Evolutionary conservation across 2,329 filamentous ascomycete genomes (phyloP).

Genomic region (Phaeosphaeriaceae sp.): DNA sequence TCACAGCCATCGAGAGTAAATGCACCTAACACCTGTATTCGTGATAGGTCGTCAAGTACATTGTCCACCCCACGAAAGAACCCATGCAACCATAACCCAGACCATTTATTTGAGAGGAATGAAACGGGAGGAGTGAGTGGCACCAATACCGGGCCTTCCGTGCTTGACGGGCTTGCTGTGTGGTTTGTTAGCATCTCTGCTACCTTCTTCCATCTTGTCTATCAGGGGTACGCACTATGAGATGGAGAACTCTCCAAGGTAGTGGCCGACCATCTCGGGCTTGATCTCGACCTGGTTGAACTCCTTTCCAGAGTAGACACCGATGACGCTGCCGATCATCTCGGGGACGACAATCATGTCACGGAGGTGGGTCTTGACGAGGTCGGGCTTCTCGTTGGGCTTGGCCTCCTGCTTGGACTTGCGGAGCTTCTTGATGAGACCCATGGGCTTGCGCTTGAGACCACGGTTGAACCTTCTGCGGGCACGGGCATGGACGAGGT

Average conservation of each 20-base stretch:
- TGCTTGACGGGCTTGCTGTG: conserved; percentile 99
- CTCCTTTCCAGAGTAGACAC: conserved; percentile 99
- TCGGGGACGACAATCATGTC: conserved; percentile 99
- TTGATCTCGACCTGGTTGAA: conserved; percentile 99
- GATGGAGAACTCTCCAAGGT: conserved; percentile 99
- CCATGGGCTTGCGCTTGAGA: conserved; percentile 99
- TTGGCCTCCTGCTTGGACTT: conserved; percentile 68
- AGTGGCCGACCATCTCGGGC: conserved; percentile 99
- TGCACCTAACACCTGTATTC: conserved; percentile 50
- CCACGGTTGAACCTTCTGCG: conserved; percentile 99
- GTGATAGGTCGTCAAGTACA: conserved; percentile 51
- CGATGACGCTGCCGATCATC: conserved; percentile 99
- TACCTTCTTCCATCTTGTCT: no score
- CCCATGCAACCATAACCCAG: conserved; percentile 50
- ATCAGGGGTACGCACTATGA: conserved; percentile 83
- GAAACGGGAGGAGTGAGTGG: conserved; percentile 99
- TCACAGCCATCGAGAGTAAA: conserved; percentile 42
- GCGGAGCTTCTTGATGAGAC: conserved; percentile 99
- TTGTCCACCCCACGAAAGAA: conserved; percentile 45
- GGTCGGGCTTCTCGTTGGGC: conserved; percentile 99
- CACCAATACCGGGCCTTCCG: conserved; percentile 99
- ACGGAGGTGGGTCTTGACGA: conserved; percentile 99
- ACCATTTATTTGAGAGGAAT: conserved; percentile 94
- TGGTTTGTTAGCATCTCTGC: conserved; percentile 49
- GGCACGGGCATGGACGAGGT: conserved; percentile 98